Evolutionary conservation across 345 rosid species (phyloP).

Genomic region (Cardamine resedifolia): DNA sequence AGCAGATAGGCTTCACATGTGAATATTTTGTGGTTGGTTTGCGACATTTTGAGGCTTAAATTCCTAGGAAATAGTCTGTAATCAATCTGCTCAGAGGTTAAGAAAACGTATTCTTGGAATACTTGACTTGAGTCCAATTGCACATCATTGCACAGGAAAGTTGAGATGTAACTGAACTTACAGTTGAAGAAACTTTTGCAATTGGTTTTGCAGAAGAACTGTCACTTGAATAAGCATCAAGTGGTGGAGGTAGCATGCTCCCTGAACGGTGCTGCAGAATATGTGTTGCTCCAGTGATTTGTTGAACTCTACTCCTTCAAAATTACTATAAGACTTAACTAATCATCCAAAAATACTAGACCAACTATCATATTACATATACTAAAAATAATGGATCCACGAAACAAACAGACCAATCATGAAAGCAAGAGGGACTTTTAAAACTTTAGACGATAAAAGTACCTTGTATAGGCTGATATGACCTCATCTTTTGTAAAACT

Average conservation of each 20-base stretch:
- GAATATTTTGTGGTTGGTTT: background rate
- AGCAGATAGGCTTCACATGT: background rate
- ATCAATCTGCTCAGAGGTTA: slow-evolving; percentile 1
- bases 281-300: slow-evolving; percentile 61
- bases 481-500: slow-evolving; percentile 75
- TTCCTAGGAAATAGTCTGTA: background rate
- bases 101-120: background rate
- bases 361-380: slow-evolving; percentile 20
- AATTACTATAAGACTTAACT: slow-evolving; percentile 37
- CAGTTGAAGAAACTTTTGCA: slow-evolving; percentile 53
- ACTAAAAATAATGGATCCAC: slow-evolving; percentile 5
- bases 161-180: slow-evolving; percentile 40
- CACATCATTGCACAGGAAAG: background rate
- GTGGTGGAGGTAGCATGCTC: slow-evolving; percentile 69
- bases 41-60: background rate
- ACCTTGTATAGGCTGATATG: slow-evolving; percentile 67
- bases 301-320: slow-evolving; percentile 76
- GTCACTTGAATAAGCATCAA: slow-evolving; percentile 50
- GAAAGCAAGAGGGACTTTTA: background rate
- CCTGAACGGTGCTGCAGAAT: slow-evolving; percentile 61
- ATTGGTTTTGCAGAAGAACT: slow-evolving; percentile 54
- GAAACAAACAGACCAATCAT: background rate
- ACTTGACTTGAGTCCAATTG: background rate
- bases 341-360: slow-evolving; percentile 37
- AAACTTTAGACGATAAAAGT: background rate